These are phyloP conservation scores for Quercus aquifolioides DNA, from an alignment of 306 rosid species.

Conservation along the genomic window DNA sequence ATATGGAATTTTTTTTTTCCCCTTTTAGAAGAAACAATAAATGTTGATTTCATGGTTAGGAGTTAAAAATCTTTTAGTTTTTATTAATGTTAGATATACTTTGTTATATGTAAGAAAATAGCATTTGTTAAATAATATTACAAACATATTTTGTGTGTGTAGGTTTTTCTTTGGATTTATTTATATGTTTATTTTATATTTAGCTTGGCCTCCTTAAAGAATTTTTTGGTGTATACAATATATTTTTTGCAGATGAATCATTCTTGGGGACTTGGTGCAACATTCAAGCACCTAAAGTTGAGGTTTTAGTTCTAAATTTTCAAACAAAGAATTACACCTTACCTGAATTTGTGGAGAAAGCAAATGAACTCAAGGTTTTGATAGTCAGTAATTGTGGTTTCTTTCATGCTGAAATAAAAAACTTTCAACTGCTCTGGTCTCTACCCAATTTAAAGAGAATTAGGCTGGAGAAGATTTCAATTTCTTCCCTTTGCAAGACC, in stretches of 20 bases:
- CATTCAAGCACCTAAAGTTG: slow-evolving; percentile 20
- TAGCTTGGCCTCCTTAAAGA: too few relatives aligned
- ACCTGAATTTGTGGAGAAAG: slow-evolving; percentile 15
- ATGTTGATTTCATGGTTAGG: too few relatives aligned
- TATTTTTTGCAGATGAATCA: slow-evolving; percentile 28
- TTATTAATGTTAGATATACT: too few relatives aligned
- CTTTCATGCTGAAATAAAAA: not conserved
- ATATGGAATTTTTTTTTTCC: too few relatives aligned
- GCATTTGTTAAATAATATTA: too few relatives aligned
- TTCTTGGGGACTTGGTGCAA: slow-evolving; percentile 19
- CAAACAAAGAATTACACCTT: slow-evolving; percentile 10
- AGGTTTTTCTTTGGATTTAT: too few relatives aligned
- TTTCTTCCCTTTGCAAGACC: slow-evolving; percentile 13
- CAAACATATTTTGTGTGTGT: too few relatives aligned
- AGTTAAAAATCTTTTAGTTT: too few relatives aligned
- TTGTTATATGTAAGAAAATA: too few relatives aligned
- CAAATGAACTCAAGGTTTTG: slow-evolving; percentile 31
- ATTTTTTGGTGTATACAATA: too few relatives aligned
- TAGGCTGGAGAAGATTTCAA: slow-evolving; percentile 23
- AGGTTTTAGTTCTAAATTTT: slow-evolving; percentile 35
- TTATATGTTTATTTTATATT: too few relatives aligned
- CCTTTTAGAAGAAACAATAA: too few relatives aligned
- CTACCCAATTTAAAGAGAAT: slow-evolving; percentile 24
- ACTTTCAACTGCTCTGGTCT: slow-evolving; percentile 8
- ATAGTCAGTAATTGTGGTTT: slow-evolving; percentile 27